Evolutionary conservation across 192 early-diverging fungal species (phyloP), one percentile per base, ranked within the genome.

Genomic region (Oehlia diaphana): DNA sequence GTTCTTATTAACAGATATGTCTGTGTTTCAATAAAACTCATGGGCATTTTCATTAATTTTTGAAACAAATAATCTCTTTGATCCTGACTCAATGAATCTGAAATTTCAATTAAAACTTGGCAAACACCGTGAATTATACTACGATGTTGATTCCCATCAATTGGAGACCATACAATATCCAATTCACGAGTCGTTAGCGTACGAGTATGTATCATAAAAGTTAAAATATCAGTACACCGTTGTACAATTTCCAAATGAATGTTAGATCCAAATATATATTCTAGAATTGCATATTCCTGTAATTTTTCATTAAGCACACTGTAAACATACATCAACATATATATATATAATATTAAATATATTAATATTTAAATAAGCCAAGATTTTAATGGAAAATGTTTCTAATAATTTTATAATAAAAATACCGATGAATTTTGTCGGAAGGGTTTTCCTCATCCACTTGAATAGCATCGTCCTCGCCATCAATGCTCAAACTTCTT

Each of bases 241-340:
- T 87, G 86, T 26, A 87, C 84, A 49, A 87, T 83, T 63, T 87
- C 86, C 53, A 87, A 65, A 72, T 87, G 86, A 21, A 87, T 85
- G 64, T 87, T 87, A 0, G 84, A 78, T 35, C 86, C 86, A 80
- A 85, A 87, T 26, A 87, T 83, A 44, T 85, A 85, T 58, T 81
- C 82, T 9, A 87, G 67, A 35, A 87, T 85, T 42, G 80, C 79
- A 37, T 85, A 23, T 49, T 83, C 81, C 28, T 82, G 79, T 6
- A 87, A 62, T 62, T 81, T 84, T 4, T 79, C 70, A 72, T 80
- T 82, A 16, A 86, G 80, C 4, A 75, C 63, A 37, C 84, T 85
- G 14, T 14, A 26, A 63, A 58, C 28, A 78, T 58, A 37, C 5
- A 42, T 42, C 6, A 42, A 42, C 0, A 26, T 26, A 26, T 26